A percentile compares a stretch with the other conserved stretches of the same genome.
Conservation (phyloP, 371 early-diverging fungal genomes). For the Mortierella sp. region DNA sequence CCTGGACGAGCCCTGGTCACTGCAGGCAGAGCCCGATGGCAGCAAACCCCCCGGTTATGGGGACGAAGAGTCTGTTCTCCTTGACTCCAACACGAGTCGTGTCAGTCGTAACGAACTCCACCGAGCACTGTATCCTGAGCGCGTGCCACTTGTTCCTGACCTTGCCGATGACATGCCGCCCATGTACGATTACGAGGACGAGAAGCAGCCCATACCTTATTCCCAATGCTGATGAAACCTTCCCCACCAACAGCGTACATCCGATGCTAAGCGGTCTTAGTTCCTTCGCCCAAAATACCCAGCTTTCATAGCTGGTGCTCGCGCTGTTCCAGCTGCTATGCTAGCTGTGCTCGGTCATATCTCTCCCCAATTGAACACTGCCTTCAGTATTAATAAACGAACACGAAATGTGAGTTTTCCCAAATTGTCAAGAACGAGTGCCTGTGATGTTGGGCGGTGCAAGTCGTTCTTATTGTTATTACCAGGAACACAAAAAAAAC, state of each 20-base stretch:
- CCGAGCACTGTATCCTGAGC: slow-evolving; percentile 36
- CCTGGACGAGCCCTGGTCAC: slow-evolving; percentile 35
- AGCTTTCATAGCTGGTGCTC: neutral
- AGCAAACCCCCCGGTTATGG: slow-evolving; percentile 49
- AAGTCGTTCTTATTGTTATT: neutral
- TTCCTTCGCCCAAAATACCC: neutral
- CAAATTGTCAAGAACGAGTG: neutral
- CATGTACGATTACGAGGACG: slow-evolving; percentile 29
- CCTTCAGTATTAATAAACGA: neutral
- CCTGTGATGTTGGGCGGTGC: slow-evolving; percentile 9
- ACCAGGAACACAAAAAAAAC: neutral
- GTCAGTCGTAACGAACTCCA: slow-evolving; percentile 23
- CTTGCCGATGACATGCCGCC: slow-evolving; percentile 43
- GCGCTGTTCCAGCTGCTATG: too few species aligned
- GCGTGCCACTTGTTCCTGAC: slow-evolving; percentile 40
- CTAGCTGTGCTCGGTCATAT: neutral
- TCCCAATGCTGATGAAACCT: slow-evolving; percentile 14
- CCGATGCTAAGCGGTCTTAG: neutral
- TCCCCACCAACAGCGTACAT: neutral
- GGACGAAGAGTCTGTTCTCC: slow-evolving; percentile 23
- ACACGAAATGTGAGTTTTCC: neutral
- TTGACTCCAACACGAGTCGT: slow-evolving; percentile 49
- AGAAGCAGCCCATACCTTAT: slow-evolving; percentile 18
- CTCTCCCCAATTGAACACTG: neutral
- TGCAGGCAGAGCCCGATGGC: slow-evolving; percentile 24